Evolutionary conservation across 768 basidiomycete species (phyloP).

Genomic region (Podaxis pistillaris): DNA sequence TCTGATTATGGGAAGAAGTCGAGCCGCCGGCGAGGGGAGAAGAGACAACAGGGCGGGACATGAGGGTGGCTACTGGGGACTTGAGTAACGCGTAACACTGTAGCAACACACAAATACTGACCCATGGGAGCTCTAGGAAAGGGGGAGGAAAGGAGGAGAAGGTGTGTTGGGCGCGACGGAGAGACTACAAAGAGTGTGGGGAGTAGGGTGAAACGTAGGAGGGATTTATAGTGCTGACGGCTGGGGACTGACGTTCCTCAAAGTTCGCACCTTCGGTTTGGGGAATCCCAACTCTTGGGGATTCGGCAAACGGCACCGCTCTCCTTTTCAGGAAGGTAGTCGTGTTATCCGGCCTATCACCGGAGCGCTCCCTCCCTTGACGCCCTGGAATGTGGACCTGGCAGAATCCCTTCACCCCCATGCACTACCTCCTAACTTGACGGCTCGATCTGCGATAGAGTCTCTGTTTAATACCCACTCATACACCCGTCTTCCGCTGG

Average conservation of each 20-base stretch:
- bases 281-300: conserved; percentile 26
- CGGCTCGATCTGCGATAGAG: background rate
- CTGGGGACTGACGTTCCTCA: conserved; percentile 7
- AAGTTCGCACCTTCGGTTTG: conserved; percentile 12
- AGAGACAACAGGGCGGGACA: conserved; percentile 53
- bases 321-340: conserved; percentile 9
- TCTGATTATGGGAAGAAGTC: conserved; percentile 26
- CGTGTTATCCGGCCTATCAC: conserved; percentile 4
- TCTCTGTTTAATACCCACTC: background rate
- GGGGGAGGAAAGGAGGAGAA: background rate
- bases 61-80: conserved; percentile 22
- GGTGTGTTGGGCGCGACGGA: background rate
- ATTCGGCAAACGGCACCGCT: conserved; percentile 24
- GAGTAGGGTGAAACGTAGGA: background rate
- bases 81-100: background rate
- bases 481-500: background rate
- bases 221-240: conserved; percentile 2
- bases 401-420: background rate
- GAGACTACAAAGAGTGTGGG: background rate
- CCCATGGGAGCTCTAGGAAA: conserved; percentile 7
- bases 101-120: background rate
- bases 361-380: background rate
- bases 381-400: background rate
- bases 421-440: background rate
- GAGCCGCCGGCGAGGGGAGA: conserved; percentile 55